Evolutionary conservation across 139 green algal species (phyloP), one percentile per base, ranked within the genome.

Genomic region (Haematococcus sp.): DNA sequence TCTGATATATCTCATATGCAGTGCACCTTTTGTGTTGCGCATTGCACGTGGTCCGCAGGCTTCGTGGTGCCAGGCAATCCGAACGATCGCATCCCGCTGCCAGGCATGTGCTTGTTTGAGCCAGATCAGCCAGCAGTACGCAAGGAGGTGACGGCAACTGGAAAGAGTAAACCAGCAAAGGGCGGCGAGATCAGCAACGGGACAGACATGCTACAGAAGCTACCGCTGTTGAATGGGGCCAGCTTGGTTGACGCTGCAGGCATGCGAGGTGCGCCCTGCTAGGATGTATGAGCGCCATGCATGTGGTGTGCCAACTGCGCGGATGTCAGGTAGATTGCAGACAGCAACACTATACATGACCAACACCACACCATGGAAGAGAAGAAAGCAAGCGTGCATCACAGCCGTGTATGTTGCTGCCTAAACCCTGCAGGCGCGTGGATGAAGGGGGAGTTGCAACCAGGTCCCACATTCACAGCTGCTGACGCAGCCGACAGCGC

Each of bases 1-100:
- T 61, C 19, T 61, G 9, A 13, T 61, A 27, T n/a, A n/a, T n/a
- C n/a, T n/a, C n/a, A n/a, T n/a, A n/a, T n/a, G n/a, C n/a, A n/a
- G n/a, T n/a, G n/a, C n/a, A n/a, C n/a, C n/a, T n/a, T n/a, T n/a
- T n/a, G n/a, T n/a, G n/a, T n/a, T n/a, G n/a, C n/a, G n/a, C n/a
- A n/a, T n/a, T n/a, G n/a, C n/a, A n/a, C n/a, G 17, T 13, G 7
- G 23, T 7, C 16, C 46, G 11, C 31, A 54, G 70, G 76, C n/a
- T 82, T 82, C 28, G 65, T 77, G 2, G 71, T 82, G 0, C 76
- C 70, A 2, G 70, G 76, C 31, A 82, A 82, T 44, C 70, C 76
- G 40, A 71, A 75, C n/a, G 76, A 82, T 70, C 70, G 76, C 0
- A 25, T 82, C 20, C 20, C 16, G 11, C 52, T 81, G 60, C 60